Evolutionary conservation across 148 eudicot species (phyloP), one percentile per base, ranked within the genome.

Genomic region (Arctostaphylos glauca): DNA sequence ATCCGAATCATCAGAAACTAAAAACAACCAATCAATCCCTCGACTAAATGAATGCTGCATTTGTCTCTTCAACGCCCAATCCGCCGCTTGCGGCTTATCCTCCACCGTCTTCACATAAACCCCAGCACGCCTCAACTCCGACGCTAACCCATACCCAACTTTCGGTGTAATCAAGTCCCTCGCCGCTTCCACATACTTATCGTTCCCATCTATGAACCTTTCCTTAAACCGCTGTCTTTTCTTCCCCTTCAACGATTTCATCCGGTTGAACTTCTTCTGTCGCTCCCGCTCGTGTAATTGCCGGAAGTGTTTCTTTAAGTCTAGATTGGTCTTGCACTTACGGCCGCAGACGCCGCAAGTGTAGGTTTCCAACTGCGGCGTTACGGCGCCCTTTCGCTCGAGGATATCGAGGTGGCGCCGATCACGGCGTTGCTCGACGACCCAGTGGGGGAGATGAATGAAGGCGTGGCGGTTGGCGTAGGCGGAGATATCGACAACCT

Each of bases 31-130:
- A 89, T 93, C 97, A 55, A 92, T 82, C 80, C 98, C 97, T 13
- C 95, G 66, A 70, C 86, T 93, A 94, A 95, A 90, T 0, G 92
- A 89, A 60, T 91, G 94, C 87, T 84, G 66, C 92, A 93, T 92
- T 74, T 92, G 94, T 86, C 89, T 93, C 84, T 92, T 95, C 86
- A 95, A 76, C 0, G 98, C 98, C 97, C 94, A 93, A 85, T 95
- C 98, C 2, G 98, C 98, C 53, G 98, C 95, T 80, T 95, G 98
- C 1, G 98, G 98, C 86, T 95, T 95, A 88, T 95, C 97, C 87
- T 89, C 91, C 78, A 95, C 98, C 5, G 97, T 95, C 88, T 92
- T 95, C 9, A 95, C 98, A 80, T 53, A 90, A 77, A 95, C 97
- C 81, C 98, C 98, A 14, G 98, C 98, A 3, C 98, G 86, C 86